Conservation (phyloP, 1,284 basidiomycete genomes). For the Melampsora americana region DNA sequence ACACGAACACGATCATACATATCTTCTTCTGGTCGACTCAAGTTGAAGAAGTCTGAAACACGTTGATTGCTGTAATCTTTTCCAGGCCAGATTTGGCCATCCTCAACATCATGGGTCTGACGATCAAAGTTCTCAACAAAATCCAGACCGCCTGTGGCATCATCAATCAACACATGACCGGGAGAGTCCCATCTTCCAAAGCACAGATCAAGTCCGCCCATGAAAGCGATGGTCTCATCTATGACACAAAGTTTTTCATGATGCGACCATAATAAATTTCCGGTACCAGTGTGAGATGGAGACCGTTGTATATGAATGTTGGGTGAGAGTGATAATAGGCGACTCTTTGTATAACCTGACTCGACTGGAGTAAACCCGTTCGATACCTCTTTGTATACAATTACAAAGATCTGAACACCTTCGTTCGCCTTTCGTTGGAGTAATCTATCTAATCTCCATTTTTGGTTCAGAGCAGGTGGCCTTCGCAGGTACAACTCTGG, state of each 20-base stretch:
- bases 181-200: conserved; percentile 70
- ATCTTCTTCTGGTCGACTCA: conserved; percentile 88
- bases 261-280: conserved; percentile 97
- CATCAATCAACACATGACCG: conserved; percentile 85
- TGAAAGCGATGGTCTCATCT: conserved; percentile 94
- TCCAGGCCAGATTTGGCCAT: conserved; percentile 80
- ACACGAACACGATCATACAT: conserved; percentile 85
- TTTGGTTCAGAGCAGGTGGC: conserved; percentile 53
- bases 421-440: conserved; percentile 89
- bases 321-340: conserved; percentile 76
- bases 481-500: conserved; percentile 49
- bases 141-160: conserved; percentile 57
- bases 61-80: conserved; percentile 93
- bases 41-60: conserved; percentile 77
- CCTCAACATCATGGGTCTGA: conserved; percentile 59
- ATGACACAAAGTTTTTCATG: conserved; percentile 98
- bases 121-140: conserved; percentile 55
- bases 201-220: conserved; percentile 91
- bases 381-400: conserved; percentile 97
- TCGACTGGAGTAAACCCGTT: conserved; percentile 72
- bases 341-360: conserved; percentile 80
- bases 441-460: conserved; percentile 82
- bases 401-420: conserved; percentile 94
- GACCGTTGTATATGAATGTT: conserved; percentile 97
- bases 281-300: conserved; percentile 94